Percentiles rank a stretch among this genome's conserved stretches.
Conservation (phyloP, 2,329 filamentous ascomycete genomes). For the Scorias spongiosa region DNA sequence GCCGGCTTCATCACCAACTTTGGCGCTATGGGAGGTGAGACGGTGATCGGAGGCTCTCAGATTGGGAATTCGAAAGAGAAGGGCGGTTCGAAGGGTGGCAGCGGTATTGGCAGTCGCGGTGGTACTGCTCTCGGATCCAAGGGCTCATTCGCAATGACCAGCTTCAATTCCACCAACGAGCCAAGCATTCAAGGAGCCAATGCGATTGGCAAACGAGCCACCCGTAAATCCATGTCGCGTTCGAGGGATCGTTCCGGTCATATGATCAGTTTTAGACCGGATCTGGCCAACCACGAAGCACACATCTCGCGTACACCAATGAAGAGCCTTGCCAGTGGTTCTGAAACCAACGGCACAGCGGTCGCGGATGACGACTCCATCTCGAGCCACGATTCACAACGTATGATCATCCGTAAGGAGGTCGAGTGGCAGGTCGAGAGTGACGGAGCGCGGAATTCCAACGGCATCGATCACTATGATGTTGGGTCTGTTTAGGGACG, state of each 20-base stretch:
- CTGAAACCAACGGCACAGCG: neutral
- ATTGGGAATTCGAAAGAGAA: slow-evolving; percentile 1
- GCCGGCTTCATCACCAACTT: slow-evolving; percentile 7
- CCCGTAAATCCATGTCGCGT: neutral
- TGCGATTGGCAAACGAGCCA: neutral
- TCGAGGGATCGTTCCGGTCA: neutral
- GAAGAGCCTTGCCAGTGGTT: neutral
- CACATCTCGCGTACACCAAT: neutral
- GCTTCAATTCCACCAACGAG: neutral
- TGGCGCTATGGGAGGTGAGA: slow-evolving; percentile 7
- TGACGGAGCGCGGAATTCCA: neutral
- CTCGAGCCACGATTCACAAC: neutral
- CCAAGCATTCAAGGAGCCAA: neutral
- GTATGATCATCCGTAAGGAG: neutral
- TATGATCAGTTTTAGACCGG: neutral
- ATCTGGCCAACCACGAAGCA: neutral
- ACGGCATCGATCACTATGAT: neutral
- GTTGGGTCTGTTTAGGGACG: neutral
- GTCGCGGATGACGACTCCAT: neutral
- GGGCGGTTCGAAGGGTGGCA: neutral
- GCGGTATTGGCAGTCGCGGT: neutral
- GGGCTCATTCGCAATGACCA: neutral
- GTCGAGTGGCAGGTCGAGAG: neutral
- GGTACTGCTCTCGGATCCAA: neutral
- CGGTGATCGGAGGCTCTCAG: slow-evolving; percentile 1